Evolutionary conservation across 179 eudicot genomes (phyloP), one percentile per base, ranked within the genome.

Genomic region (Sideroxylon spinosum): DNA sequence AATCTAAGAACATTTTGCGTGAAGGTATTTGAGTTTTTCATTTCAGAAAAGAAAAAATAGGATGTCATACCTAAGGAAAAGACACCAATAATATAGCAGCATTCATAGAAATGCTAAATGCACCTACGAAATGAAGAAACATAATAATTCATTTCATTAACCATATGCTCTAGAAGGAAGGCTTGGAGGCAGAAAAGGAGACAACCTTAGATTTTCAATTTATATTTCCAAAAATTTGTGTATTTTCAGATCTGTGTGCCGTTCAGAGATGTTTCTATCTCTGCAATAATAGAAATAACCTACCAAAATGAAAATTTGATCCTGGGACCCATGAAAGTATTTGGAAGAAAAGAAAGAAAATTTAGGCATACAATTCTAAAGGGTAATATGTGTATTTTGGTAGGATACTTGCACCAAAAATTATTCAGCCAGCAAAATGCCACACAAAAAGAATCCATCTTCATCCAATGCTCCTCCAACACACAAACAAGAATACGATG

Each of bases 151-250:
- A 10, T 23, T 69, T 48, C 73, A 69, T 46, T 69, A 69, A 69
- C 73, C 73, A 48, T n/a, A n/a, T 69, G 73, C 56, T 48, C 56
- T 55, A 20, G 73, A 67, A 67, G 50, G 71, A 69, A 69, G 73
- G 56, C 46, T 22, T 69, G 56, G 71, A 69, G 56, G 46, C 56
- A 20, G 19, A 14, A 48, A 48, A 23, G 49, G 9, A 48, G 5
- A 23, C 20, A 69, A 69, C 12, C 71, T 37, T 44, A 50, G 71
- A 68, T 19, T 68, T 68, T 9, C 19, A 19, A 17, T 44, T 50
- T 50, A 37, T 37, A 37, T 37, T 68, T 67, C 19, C 11, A 50
- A 37, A 44, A 13, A 68, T 37, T 37, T 37, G 44, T 37, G 44
- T 37, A 37, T 37, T 37, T 37, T 37, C 44, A 37, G 44, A 37